A percentile compares a stretch with the other conserved stretches of the same genome.
Conservation (phyloP, 257 asterid genomes). For the Solanum neorickii region DNA sequence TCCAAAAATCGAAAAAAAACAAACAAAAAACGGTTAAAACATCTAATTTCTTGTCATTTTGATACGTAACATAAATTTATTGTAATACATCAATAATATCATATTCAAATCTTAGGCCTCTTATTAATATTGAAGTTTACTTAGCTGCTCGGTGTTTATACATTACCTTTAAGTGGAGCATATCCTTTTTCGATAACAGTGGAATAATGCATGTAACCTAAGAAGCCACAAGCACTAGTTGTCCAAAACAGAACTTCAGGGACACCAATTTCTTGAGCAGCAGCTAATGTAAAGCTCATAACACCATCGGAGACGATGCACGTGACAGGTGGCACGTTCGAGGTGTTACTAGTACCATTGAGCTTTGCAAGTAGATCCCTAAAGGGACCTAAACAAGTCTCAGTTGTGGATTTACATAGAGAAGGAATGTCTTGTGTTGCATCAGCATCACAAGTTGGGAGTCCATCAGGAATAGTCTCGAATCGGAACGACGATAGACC, state of each 20-base stretch:
- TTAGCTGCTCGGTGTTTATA: no score
- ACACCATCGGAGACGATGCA: background rate
- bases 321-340: background rate
- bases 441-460: background rate
- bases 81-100: background rate
- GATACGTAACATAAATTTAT: background rate
- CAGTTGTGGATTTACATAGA: background rate
- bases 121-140: no score
- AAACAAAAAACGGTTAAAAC: background rate
- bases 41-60: background rate
- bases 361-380: background rate
- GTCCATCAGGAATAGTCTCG: slow-evolving; percentile 1
- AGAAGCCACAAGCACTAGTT: slow-evolving; percentile 4
- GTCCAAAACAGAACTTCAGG: background rate
- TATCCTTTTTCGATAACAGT: background rate
- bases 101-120: background rate
- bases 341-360: background rate
- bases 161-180: background rate
- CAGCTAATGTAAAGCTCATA: background rate
- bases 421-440: background rate
- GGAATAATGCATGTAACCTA: background rate
- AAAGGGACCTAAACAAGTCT: background rate
- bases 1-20: background rate
- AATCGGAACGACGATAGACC: background rate
- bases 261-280: background rate